Percentiles rank a stretch among this genome's conserved stretches.
These are phyloP conservation scores for Metschnikowia chrysomelidarum DNA, from an alignment of 805 yeast genomes.

Conservation along the genomic window DNA sequence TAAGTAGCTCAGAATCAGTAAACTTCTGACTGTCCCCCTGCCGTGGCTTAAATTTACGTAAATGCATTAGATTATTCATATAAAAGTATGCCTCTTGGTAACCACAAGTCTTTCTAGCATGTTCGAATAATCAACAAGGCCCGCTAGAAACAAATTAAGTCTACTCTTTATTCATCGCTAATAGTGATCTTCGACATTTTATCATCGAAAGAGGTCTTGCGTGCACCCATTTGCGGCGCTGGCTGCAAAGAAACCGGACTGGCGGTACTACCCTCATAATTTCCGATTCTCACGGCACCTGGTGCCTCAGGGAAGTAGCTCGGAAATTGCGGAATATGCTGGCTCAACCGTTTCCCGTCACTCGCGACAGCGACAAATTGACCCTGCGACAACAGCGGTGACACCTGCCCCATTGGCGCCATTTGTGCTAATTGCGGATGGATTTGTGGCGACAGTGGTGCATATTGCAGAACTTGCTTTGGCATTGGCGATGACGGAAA, in stretches of 20 bases:
- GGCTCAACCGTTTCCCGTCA: conserved; percentile 11
- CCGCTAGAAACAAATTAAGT: no score
- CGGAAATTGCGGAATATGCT: conserved; percentile 15
- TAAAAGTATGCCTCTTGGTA: no score
- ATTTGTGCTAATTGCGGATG: conserved; percentile 7
- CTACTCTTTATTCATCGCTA: no score
- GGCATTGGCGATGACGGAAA: conserved; percentile 38
- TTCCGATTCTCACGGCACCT: conserved; percentile 16
- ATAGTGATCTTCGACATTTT: conserved; percentile 10
- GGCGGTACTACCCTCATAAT: conserved; percentile 4
- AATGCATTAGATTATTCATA: no score
- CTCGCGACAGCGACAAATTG: conserved; percentile 9
- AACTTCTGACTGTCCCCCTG: no score
- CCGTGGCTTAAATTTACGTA: no score
- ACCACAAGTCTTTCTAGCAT: no score
- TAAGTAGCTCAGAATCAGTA: no score
- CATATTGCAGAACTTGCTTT: conserved; percentile 10
- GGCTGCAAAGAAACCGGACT: neutral
- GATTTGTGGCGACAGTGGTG: conserved; percentile 14
- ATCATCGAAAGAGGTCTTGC: conserved; percentile 8
- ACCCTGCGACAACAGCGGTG: conserved; percentile 12
- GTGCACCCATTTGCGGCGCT: conserved; percentile 3
- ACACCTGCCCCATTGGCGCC: conserved; percentile 1
- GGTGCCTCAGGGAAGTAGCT: conserved; percentile 13
- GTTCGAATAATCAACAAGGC: no score